Evolutionary conservation across 202 grass and related monocot genomes (phyloP), one percentile per base, ranked within the genome.

Genomic region (Panicum hallii): DNA sequence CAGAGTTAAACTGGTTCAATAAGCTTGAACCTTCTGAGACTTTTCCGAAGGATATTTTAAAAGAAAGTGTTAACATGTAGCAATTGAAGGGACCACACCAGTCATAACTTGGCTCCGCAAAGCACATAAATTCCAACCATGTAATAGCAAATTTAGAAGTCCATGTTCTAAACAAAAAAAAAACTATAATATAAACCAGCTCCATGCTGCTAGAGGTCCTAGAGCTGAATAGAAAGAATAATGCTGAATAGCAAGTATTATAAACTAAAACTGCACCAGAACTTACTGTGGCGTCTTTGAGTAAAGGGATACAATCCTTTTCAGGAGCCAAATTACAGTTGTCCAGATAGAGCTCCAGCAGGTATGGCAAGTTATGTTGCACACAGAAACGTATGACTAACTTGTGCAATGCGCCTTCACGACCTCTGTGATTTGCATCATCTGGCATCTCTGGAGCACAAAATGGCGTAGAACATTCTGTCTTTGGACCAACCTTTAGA

Each of bases 341-440:
- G 74, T 99, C 96, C 75, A 95, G 84, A 87, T 99, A 99, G 81
- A 94, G 77, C 76, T 95, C 96, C 77, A 99, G 79, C 58, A 99
- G 88, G 81, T 89, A 86, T 2, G 93, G 91, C 73, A 87, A 92
- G 80, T 95, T 82, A 91, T 95, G 82, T 81, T 88, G 80, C 72
- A 93, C 88, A 87, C 93, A 99, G 78, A 93, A 91, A 84, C 78
- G 34, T 75, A 95, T 78, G 67, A 99, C 61, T 81, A 99, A 80
- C 83, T 94, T 91, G 89, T 95, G 86, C 43, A 94, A 79, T 63
- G 88, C 86, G 52, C 88, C 86, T 81, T 85, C 83, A 81, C 55
- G 84, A 64, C 72, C 82, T 65, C 55, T 43, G 7, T 70, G 67
- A 42, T 57, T 30, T 46, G 49, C 57, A 78, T 41, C 80, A 88